Evolutionary conservation across 2,329 filamentous ascomycete species (phyloP).

Genomic region (Fusarium continuum): DNA sequence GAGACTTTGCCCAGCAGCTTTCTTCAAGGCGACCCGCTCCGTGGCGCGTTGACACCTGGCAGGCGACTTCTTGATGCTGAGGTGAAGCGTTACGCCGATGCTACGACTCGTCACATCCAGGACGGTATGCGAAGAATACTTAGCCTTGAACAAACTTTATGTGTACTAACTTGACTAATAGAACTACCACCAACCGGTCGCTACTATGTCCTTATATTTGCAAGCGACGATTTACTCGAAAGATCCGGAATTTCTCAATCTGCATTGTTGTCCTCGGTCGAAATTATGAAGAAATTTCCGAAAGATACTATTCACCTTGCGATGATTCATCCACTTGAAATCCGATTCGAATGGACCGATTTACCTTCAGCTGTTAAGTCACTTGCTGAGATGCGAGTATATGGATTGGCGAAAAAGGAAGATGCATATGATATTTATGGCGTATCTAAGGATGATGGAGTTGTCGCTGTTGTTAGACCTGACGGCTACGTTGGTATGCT

Average conservation of each 20-base stretch:
- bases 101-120: not conserved
- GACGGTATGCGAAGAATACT: conserved; percentile 18
- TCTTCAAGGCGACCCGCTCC: not conserved
- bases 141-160: fast-evolving
- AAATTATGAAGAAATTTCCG: not conserved
- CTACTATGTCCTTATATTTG: not conserved
- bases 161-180: not conserved
- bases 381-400: not conserved
- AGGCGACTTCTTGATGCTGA: conserved; percentile 7
- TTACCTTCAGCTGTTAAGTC: not conserved
- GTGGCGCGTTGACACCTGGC: not conserved
- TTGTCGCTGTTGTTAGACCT: conserved; percentile 3
- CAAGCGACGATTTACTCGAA: not conserved
- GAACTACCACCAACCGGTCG: conserved; percentile 15
- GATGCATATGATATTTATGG: not conserved
- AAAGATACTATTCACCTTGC: not conserved
- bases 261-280: not conserved
- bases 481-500: conserved; percentile 16
- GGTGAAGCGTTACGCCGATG: conserved; percentile 13
- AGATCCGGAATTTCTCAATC: not conserved
- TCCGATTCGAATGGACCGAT: conserved; percentile 13
- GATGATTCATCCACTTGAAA: not conserved
- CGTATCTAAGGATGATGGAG: not conserved
- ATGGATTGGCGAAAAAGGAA: conserved; percentile 6
- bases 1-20: not conserved